Conservation (phyloP, 768 basidiomycete species). For the Psilocybe azurescens region DNA sequence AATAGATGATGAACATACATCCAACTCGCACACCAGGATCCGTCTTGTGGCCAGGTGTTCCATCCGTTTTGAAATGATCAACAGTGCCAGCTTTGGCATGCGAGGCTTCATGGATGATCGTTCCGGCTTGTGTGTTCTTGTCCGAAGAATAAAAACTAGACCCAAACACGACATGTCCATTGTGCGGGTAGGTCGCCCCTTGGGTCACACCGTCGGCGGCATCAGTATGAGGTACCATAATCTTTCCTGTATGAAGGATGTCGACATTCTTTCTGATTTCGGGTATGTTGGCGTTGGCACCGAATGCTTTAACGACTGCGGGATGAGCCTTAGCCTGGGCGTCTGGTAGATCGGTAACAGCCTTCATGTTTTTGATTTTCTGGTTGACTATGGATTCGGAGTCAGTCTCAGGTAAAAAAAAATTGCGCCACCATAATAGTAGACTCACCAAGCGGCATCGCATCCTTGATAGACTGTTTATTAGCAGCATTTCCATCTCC, state of each 20-base stretch:
- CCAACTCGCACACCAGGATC: conserved; percentile 6
- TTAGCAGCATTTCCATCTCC: no score
- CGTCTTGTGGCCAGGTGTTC: conserved; percentile 1
- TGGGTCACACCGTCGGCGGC: neutral
- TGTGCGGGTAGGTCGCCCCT: conserved; percentile 2
- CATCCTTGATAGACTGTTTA: no score
- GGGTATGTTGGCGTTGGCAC: conserved; percentile 9
- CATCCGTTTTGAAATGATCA: conserved; percentile 12
- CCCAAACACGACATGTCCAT: neutral
- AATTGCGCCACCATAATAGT: no score
- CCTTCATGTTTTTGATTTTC: no score
- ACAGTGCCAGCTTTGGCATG: conserved; percentile 4
- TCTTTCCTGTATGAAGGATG: neutral
- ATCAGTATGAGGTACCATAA: neutral
- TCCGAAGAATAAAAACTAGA: neutral
- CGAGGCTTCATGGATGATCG: conserved; percentile 14
- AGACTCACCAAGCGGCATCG: no score
- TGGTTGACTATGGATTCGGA: no score
- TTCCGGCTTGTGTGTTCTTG: conserved; percentile 7
- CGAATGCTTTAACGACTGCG: conserved; percentile 8
- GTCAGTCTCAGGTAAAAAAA: no score
- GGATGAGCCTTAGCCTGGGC: neutral
- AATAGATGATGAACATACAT: neutral
- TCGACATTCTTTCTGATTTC: conserved; percentile 6
- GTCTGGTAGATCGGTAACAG: no score